Evolutionary conservation across 768 basidiomycete species (phyloP), one percentile per base, ranked within the genome.

Genomic region (Boletus reticulatus): DNA sequence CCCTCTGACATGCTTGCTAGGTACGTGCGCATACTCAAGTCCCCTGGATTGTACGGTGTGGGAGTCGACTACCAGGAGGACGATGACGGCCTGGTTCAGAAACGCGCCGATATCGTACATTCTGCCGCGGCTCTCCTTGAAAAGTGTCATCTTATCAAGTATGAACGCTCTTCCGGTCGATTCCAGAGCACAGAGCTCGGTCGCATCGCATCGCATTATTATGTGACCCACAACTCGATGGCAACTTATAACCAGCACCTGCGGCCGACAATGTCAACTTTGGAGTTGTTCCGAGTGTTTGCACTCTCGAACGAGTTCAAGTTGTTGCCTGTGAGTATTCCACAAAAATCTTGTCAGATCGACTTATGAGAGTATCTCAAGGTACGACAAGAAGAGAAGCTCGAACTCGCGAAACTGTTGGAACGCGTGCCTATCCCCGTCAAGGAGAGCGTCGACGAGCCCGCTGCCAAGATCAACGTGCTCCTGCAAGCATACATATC

Each of bases 381-480:
- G 82, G 84, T 92, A 12, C 84, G 91, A 32, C 86, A 90, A 55
- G 69, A 81, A 74, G 91, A 94, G 73, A 52, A 52, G 19, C n/a
- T 52, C 13, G 52, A 52, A 38, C 52, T 52, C 10, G 52, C 43
- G 14, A 52, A 52, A 9, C 27, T 52, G 19, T n/a, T 52, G 37
- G 52, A 52, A 24, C 52, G 44, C 19, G 52, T 52, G 13, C 52
- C 52, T 12, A 94, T 99, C 43, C 97, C 97, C 0, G 89, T 98
- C 62, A 98, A 98, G 73, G 97, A 99, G 72, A 80, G 85, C 48
- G 93, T 96, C 6, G 96, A 99, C 56, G 96, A 99, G 64, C 93
- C 94, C 0, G 89, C 94, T 0, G 91, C 97, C 9, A 99, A 99
- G 75, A 94, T 98, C 71, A 98, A 98, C 62, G 96, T 98, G 0